Evolutionary conservation across 805 yeast genomes (phyloP).

Genomic region (Starmerella floricola): DNA sequence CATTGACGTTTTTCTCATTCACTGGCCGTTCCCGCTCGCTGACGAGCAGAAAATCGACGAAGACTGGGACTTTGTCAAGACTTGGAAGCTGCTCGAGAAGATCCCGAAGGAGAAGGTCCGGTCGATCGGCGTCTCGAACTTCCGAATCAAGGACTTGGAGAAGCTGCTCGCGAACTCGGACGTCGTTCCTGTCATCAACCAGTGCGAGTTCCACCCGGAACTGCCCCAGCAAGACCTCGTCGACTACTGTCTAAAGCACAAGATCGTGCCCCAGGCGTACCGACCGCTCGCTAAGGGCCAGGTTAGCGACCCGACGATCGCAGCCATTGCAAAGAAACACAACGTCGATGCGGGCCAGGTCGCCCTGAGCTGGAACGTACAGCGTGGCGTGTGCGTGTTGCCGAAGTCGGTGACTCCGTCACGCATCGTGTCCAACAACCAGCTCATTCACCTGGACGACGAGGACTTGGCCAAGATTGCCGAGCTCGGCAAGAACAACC

Average conservation of each 20-base stretch:
- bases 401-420: constrained; percentile 63
- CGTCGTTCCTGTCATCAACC: constrained; percentile 55
- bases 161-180: constrained; percentile 37
- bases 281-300: constrained; percentile 59
- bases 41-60: constrained; percentile 24
- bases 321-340: constrained; percentile 47
- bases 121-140: constrained; percentile 65
- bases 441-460: constrained; percentile 31
- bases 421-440: constrained; percentile 40
- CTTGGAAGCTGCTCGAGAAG: constrained; percentile 50
- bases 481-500: constrained; percentile 22
- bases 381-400: constrained; percentile 47
- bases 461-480: constrained; percentile 33
- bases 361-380: constrained; percentile 49
- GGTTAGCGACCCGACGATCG: constrained; percentile 36
- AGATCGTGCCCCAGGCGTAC: constrained; percentile 55
- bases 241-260: constrained; percentile 40
- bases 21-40: constrained; percentile 53
- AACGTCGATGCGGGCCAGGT: constrained; percentile 43
- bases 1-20: constrained; percentile 66
- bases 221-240: constrained; percentile 52
- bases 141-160: constrained; percentile 40
- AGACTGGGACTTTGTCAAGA: constrained; percentile 37
- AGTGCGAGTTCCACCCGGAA: constrained; percentile 63
- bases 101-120: constrained; percentile 39